Conservation (phyloP, 176 grass and related monocot genomes). For the Bolboschoenus planiculmis region DNA sequence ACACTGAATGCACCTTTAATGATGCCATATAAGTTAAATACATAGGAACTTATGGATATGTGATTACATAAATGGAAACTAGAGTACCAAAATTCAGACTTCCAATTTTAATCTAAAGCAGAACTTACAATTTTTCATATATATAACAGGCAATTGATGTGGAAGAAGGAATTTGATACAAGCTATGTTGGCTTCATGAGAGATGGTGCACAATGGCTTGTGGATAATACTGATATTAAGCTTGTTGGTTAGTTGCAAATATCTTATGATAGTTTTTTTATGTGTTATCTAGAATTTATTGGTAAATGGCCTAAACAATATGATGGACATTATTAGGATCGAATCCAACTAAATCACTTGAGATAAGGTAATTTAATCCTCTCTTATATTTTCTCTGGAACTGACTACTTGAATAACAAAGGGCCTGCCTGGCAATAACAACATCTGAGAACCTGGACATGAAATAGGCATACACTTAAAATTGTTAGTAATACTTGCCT, state of each 20-base stretch:
- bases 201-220: slow-evolving; percentile 76
- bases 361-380: neutral
- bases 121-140: neutral
- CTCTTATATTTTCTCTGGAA: neutral
- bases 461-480: neutral
- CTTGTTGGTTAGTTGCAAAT: slow-evolving; percentile 59
- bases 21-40: neutral
- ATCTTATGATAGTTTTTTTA: neutral
- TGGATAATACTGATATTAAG: slow-evolving; percentile 76
- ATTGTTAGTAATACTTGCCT: neutral
- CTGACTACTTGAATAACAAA: neutral
- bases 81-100: neutral
- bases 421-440: neutral
- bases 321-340: neutral
- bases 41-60: neutral
- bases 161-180: slow-evolving; percentile 73
- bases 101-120: neutral
- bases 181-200: slow-evolving; percentile 85
- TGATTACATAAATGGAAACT: neutral
- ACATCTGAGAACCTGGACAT: neutral
- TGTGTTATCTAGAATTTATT: neutral
- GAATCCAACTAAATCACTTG: neutral
- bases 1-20: neutral
- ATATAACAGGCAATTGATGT: slow-evolving; percentile 56
- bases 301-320: neutral